Base-by-base conservation (phyloP, 192 early-diverging fungal species). In the Backusella morwellensis region DNA sequence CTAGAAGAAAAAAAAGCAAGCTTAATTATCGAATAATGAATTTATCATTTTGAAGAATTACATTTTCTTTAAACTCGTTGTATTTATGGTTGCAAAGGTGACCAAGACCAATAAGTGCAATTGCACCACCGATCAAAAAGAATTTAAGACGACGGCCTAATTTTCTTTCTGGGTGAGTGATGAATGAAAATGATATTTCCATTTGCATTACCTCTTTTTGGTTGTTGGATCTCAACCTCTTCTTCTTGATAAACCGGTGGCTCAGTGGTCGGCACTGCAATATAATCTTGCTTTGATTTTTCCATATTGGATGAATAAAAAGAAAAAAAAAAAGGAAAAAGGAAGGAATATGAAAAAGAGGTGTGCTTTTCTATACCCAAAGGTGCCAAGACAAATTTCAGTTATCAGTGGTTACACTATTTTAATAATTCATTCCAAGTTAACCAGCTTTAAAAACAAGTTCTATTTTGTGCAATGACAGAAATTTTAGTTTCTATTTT, bases 91-190 rank as follows among this genome's bases (percentile, higher is more conserved):
- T 41, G 44, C 42, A 72, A 23, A 72, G 12, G 29, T 72, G 40
- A 2, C 26, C 29, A 15, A 72, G 70, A 32, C 42, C 44, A 23
- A 72, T 47, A 34, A 72, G 44, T 19, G 70, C 41, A 72, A 72
- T 72, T 4, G 70, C 70, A 9, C 70, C 70, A 72, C 70, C 70
- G 6, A 72, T 44, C 23, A 72, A 72, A 21, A 40, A 14, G 21
- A 70, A 70, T 23, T 38, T 38, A 21, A 70, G 21, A 11, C 35
- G 35, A 70, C 68, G 68, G 1, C 21, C 68, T 70, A 32, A 32
- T 40, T 23, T 4, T 41, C 7, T 7, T 23, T 21, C 9, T 69
- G 3, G 36, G 5, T 35, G 4, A 35, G 12, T 68, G 11, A 34
- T 66, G 34, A 35, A 35, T 17, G 17, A 15, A 66, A 66, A 29